Evolutionary conservation across 2,329 filamentous ascomycete species (phyloP), one percentile per base, ranked within the genome.

Genomic region (Trichoderma atroviride): DNA sequence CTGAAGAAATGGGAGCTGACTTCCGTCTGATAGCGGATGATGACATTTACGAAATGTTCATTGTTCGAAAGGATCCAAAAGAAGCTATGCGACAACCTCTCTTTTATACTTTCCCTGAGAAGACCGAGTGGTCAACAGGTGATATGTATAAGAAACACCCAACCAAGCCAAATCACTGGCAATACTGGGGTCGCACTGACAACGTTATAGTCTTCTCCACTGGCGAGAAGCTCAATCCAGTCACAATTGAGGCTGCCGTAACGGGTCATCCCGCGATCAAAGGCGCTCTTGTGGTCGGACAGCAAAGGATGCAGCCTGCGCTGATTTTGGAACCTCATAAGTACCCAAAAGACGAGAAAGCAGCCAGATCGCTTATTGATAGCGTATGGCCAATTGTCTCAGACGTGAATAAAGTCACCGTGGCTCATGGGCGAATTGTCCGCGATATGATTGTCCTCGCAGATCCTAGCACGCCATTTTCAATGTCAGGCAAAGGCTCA

Each of bases 401-500:
- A 29, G 71, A 78, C 10, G 81, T 79, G 1, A 86, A 86, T 72
- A 75, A 79, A 47, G 75, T 78, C 43, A 81, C 81, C 0, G 82
- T 83, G 0, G 79, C 83, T 0, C 83, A 86, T 62, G 84, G 82
- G 1, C 82, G 80, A 35, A 82, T 86, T 31, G 76, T 75, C 1
- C 78, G 79, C 0, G 74, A 81, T 11, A 76, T 83, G 47, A 74
- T 86, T 31, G 71, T 73, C 0, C 24, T 86, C 4, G 76, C 83
- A 0, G 76, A 78, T 10, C 78, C 81, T 0, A 72, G 77, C 10
- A 83, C 81, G 71, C 83, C 83, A 0, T 83, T 86, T 65, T 73
- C 76, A 0, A 78, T 81, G 3, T 79, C 84, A 0, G 77, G 79
- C 1, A 86, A 86, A 72, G 83, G 83, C 1, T 83, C 82, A 0